Conservation (phyloP, 352 stramenopile species). For the Phytophthora aleatoria region DNA sequence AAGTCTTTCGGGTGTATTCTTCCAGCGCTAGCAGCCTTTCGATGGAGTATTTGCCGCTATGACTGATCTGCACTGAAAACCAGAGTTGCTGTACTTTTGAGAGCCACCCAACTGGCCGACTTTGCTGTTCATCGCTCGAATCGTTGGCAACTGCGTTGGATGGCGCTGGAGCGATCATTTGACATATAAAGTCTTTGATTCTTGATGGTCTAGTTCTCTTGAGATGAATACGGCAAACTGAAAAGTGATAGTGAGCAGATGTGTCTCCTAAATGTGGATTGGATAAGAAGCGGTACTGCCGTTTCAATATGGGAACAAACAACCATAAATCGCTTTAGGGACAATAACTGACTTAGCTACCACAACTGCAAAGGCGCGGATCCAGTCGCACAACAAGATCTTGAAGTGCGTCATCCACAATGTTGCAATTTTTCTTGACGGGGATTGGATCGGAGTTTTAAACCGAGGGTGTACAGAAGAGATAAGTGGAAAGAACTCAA, state of each 20-base stretch:
- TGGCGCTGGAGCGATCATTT: neutral
- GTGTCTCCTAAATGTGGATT: neutral
- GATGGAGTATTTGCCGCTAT: conserved; percentile 16
- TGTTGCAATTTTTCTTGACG: no score
- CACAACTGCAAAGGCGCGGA: no score
- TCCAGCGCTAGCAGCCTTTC: conserved; percentile 23
- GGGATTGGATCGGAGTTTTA: no score
- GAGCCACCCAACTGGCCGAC: neutral
- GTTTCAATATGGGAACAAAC: neutral
- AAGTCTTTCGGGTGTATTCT: conserved; percentile 20
- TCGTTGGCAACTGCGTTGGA: neutral
- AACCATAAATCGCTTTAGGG: no score
- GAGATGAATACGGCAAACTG: neutral
- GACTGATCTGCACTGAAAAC: conserved; percentile 6
- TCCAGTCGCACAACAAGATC: no score
- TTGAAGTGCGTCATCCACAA: no score
- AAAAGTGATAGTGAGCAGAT: neutral
- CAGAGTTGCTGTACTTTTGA: neutral
- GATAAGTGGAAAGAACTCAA: neutral
- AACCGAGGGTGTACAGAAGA: neutral
- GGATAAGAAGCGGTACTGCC: neutral
- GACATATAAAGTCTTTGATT: no score
- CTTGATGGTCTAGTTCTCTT: neutral
- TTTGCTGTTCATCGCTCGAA: neutral
- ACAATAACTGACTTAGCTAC: no score